Conservation (phyloP, 495 filamentous ascomycete species). For the Clohesyomyces aquaticus region DNA sequence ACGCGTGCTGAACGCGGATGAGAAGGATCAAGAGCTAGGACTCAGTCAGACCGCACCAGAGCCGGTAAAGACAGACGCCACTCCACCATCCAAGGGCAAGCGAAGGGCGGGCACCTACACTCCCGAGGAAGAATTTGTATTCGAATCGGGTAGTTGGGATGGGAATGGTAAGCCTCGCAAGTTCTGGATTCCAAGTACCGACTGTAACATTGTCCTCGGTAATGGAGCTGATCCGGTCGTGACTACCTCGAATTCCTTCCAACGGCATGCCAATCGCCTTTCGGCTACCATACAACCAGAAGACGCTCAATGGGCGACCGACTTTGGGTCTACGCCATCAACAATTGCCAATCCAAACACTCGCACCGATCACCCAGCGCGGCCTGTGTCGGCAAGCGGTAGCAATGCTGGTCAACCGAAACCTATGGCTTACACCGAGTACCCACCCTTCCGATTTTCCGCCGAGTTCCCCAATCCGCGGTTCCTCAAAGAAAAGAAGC, state of each 20-base stretch:
- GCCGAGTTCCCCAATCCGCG: constrained; percentile 62
- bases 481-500: constrained; percentile 62
- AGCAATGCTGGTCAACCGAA: constrained; percentile 39
- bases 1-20: constrained; percentile 58
- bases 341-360: constrained; percentile 37
- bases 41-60: constrained; percentile 47
- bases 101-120: constrained; percentile 25
- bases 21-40: constrained; percentile 54
- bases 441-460: constrained; percentile 63
- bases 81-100: constrained; percentile 41
- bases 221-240: constrained; percentile 53
- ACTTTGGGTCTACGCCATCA: constrained; percentile 51
- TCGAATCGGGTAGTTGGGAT: constrained; percentile 56
- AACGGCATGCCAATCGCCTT: constrained; percentile 49
- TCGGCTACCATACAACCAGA: constrained; percentile 54
- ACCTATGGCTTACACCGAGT: constrained; percentile 57
- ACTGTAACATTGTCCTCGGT: constrained; percentile 63
- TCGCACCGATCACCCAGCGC: constrained; percentile 27
- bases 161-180: constrained; percentile 57
- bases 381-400: constrained; percentile 43
- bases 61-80: constrained; percentile 18
- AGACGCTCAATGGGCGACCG: constrained; percentile 56
- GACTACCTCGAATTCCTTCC: constrained; percentile 48
- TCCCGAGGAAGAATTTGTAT: constrained; percentile 38
- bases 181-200: constrained; percentile 62